A percentile compares a stretch with the other conserved stretches of the same genome.
Evolutionary conservation across 2,329 filamentous ascomycete species (phyloP).

Genomic region (Fusarium musae): DNA sequence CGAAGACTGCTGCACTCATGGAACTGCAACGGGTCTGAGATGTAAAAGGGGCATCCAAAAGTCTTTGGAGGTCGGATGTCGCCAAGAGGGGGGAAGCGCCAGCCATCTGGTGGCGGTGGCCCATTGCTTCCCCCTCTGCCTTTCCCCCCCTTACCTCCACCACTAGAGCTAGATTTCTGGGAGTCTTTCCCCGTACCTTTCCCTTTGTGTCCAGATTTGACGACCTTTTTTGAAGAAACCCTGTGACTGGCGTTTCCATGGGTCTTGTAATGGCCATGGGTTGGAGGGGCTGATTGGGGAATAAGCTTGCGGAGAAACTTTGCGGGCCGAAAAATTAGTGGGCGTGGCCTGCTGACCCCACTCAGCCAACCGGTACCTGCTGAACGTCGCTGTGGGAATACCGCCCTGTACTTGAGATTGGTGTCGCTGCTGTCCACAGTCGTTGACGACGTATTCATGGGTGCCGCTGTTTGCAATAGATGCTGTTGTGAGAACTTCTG

Average conservation of each 20-base stretch:
- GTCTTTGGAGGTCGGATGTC: not conserved
- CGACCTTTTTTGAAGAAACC: not conserved
- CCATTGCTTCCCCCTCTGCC: not conserved
- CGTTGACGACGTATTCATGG: no score
- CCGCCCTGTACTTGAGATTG: no score
- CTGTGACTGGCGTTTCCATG: not conserved
- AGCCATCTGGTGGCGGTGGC: not conserved
- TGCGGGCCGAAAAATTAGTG: no score
- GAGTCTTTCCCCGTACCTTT: not conserved
- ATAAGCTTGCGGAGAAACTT: no score
- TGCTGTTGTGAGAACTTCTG: no score
- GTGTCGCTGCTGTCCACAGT: no score
- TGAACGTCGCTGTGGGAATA: no score
- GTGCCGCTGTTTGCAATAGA: no score
- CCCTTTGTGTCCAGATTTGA: not conserved
- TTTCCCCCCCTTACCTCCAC: not conserved
- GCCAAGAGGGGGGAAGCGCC: not conserved
- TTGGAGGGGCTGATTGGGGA: no score
- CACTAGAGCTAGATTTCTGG: not conserved
- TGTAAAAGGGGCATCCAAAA: not conserved
- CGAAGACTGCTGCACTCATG: not conserved
- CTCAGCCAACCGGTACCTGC: no score
- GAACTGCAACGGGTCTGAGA: not conserved
- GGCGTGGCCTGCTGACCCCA: no score
- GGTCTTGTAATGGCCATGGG: not conserved